Evolutionary conservation across 2,329 filamentous ascomycete species (phyloP), one percentile per base, ranked within the genome.

Genomic region (Onygenales sp.): DNA sequence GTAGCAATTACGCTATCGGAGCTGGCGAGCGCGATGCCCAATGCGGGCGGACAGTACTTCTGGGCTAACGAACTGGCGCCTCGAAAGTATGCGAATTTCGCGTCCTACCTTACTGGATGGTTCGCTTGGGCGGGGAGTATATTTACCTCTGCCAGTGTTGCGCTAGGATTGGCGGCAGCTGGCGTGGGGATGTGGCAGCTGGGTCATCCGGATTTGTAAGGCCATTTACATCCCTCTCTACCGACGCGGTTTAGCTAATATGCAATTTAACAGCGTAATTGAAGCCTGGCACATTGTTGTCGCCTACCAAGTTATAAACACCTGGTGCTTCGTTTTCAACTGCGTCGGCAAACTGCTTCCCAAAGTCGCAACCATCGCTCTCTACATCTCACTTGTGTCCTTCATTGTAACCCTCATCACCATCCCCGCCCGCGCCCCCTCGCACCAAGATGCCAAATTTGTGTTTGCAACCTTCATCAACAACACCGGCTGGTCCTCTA

Each of bases 41-140:
- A 77, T 63, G 72, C 76, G 5, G 76, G 75, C 27, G 76, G 76
- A 0, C 73, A 77, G 60, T 78, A 78, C 59, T 77, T 76, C 57
- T 78, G 75, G 74, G 72, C 75, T 1, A 73, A 70, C 51, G 70
- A 75, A 53, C 60, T 79, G 56, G 74, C 74, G 2, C 74, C 75
- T 2, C 71, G 64, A 57, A 70, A 64, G 53, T 77, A 69, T 54
- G 68, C 72, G 2, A 72, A 72, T 32, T 68, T 76, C 52, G 67
- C 70, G 5, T 74, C 71, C 10, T 78, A 77, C 52, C 51, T 75
- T 48, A 77, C 73, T 1, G 76, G 75, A 9, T 79, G 74, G 70
- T 71, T 79, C 54, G 75, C 75, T 2, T 80, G 76, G 70, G 74
- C 76, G n/a, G 77, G 77, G 13, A 70, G 72, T 21, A 73, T 81